A percentile compares a stretch with the other conserved stretches of the same genome.
These are phyloP conservation scores for Spizellomyces punctatus DNA, from an alignment of 192 early-diverging fungal species.

Conservation along the genomic window DNA sequence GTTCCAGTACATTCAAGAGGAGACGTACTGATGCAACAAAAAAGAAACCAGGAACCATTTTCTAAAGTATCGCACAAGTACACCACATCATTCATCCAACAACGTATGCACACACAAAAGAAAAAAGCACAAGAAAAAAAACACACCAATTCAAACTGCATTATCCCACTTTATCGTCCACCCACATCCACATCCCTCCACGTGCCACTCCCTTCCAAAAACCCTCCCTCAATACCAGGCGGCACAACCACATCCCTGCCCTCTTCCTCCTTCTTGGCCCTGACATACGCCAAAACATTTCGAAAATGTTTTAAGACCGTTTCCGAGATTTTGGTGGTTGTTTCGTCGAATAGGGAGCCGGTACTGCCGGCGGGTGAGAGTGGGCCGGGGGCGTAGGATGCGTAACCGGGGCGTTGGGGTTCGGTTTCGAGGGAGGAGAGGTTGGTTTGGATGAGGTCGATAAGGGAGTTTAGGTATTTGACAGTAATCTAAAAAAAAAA, in stretches of 20 bases:
- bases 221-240: slow-evolving; percentile 7
- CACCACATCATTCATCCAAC: too few species aligned
- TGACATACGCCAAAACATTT: slow-evolving; percentile 42
- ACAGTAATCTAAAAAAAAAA: slow-evolving; percentile 69
- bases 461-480: slow-evolving; percentile 91
- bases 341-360: slow-evolving; percentile 32
- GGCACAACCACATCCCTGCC: not conserved
- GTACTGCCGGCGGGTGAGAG: slow-evolving; percentile 24
- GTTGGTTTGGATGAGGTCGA: slow-evolving; percentile 92
- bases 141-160: too few species aligned
- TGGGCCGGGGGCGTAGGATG: slow-evolving; percentile 8
- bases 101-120: too few species aligned
- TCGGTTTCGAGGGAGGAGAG: slow-evolving; percentile 19
- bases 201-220: slow-evolving; percentile 12
- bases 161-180: too few species aligned
- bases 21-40: too few species aligned
- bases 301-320: slow-evolving; percentile 34
- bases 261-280: slow-evolving; percentile 36
- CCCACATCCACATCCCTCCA: slow-evolving; percentile 24
- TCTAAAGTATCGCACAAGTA: too few species aligned
- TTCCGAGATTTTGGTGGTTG: slow-evolving; percentile 23
- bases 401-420: not conserved
- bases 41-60: too few species aligned
- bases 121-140: too few species aligned
- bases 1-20: too few species aligned